Evolutionary conservation across 257 asterid genomes (phyloP).

Genomic region (Linderniella brevidens): DNA sequence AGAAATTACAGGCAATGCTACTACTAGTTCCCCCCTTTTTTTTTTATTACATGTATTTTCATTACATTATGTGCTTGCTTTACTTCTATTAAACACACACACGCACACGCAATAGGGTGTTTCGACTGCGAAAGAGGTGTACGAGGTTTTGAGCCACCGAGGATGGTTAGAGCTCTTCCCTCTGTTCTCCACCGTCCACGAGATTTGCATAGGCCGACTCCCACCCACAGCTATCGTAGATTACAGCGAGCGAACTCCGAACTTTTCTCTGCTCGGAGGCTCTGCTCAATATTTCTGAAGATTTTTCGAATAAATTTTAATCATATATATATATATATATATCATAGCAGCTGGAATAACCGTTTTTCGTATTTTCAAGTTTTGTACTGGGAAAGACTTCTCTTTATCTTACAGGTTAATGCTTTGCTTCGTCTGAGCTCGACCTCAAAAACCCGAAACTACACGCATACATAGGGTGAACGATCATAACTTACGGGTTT

Average conservation of each 20-base stretch:
- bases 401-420: too few relatives aligned
- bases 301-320: neutral
- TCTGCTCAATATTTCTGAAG: constrained; percentile 24
- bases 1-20: constrained; percentile 59
- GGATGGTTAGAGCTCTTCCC: constrained; percentile 86
- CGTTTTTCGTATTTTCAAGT: too few relatives aligned
- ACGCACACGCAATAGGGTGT: constrained; percentile 38
- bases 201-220: constrained; percentile 64
- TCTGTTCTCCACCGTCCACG: constrained; percentile 75
- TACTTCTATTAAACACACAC: neutral
- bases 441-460: too few relatives aligned
- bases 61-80: neutral
- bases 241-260: constrained; percentile 44
- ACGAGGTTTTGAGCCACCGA: constrained; percentile 58
- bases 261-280: constrained; percentile 31
- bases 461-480: too few relatives aligned
- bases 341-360: too few relatives aligned
- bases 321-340: too few relatives aligned
- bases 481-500: too few relatives aligned
- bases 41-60: neutral
- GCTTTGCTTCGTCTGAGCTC: too few relatives aligned
- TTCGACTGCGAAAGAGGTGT: constrained; percentile 73
- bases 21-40: neutral
- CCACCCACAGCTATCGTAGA: constrained; percentile 70
- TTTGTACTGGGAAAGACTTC: too few relatives aligned